A percentile compares a stretch with the other conserved stretches of the same genome.
phyloP scores from a whole-genome alignment of 2,329 filamentous ascomycete species.

The Fusarium nodosum region DNA sequence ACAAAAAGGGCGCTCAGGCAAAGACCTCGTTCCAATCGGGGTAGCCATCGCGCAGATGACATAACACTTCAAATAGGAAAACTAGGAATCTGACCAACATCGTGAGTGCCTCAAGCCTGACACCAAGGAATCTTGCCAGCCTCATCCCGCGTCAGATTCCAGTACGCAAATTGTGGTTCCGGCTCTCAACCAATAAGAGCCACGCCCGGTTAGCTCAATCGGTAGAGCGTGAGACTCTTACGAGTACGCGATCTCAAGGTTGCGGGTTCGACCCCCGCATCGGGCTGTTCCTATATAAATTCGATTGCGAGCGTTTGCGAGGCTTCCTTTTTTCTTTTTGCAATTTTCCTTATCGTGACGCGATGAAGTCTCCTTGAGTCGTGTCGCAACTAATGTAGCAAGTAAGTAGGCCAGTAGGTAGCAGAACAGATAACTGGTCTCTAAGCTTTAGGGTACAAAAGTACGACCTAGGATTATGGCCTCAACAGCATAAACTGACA shows the following conservation, averaged over 20 bases:
- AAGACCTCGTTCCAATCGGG: background rate
- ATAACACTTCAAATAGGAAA: background rate
- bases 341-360: background rate
- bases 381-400: background rate
- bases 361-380: background rate
- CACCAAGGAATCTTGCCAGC: background rate
- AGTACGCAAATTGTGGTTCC: background rate
- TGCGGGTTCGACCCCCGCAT: conserved; percentile 67
- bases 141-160: background rate
- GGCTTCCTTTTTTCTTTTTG: conserved; percentile 27
- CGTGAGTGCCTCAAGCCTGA: background rate
- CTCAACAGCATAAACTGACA: too few relatives aligned
- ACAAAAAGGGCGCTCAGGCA: conserved; percentile 10
- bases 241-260: conserved; percentile 63
- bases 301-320: conserved; percentile 32
- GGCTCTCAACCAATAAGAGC: conserved; percentile 29
- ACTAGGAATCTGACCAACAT: background rate
- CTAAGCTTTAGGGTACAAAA: too few relatives aligned
- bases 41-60: background rate
- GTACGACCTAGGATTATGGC: too few relatives aligned
- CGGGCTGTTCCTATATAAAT: conserved; percentile 51
- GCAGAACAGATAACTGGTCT: too few relatives aligned
- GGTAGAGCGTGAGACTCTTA: conserved; percentile 78
- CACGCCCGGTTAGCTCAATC: conserved; percentile 56
- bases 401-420: background rate